phyloP scores from a whole-genome alignment of 371 early-diverging fungal species.

The Batkoa obscura region DNA sequence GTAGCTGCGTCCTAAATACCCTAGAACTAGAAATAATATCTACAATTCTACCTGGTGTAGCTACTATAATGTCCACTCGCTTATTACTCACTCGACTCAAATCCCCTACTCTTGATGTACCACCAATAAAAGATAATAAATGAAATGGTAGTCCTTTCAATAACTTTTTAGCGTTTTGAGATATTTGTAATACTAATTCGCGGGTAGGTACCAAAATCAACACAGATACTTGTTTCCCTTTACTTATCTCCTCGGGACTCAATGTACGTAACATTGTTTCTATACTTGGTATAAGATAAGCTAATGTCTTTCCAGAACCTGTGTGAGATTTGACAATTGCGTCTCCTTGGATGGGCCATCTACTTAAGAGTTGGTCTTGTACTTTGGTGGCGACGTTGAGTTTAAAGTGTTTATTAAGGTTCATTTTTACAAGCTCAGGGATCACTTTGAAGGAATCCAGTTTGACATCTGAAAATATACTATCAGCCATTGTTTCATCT shows the following conservation, averaged over 20 bases:
- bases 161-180: constrained; percentile 58
- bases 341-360: constrained; percentile 49
- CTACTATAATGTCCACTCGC: constrained; percentile 78
- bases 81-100: constrained; percentile 31
- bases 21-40: constrained; percentile 57
- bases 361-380: constrained; percentile 53
- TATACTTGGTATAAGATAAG: constrained; percentile 82
- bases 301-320: constrained; percentile 95
- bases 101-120: constrained; percentile 27
- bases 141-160: constrained; percentile 32
- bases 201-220: constrained; percentile 91
- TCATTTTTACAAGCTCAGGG: background rate
- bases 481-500: too few relatives aligned
- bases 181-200: constrained; percentile 91
- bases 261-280: constrained; percentile 25
- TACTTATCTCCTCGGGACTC: constrained; percentile 9
- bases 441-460: background rate
- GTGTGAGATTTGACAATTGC: constrained; percentile 89
- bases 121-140: constrained; percentile 80
- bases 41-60: constrained; percentile 84
- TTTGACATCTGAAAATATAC: too few relatives aligned
- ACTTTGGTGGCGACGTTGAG: constrained; percentile 36
- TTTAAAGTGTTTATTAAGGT: background rate
- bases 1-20: constrained; percentile 30
- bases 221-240: constrained; percentile 41